Evolutionary conservation across 129 eudicot genomes (phyloP).

Genomic region (Tanacetum coccineum): DNA sequence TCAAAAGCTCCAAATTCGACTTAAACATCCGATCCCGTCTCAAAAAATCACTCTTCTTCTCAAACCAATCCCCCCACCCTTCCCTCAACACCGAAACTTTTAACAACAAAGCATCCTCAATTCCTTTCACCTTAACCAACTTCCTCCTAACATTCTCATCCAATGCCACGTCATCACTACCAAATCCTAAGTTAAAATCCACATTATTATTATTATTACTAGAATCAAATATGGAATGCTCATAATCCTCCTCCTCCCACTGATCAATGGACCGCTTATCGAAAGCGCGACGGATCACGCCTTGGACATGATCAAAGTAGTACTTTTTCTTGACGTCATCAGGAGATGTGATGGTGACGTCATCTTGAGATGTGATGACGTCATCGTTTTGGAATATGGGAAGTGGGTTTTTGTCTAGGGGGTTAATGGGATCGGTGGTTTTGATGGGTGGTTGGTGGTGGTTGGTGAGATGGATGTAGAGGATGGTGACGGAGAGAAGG

Average conservation of each 20-base stretch:
- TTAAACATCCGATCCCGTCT: constrained; percentile 83
- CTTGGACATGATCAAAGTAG: constrained; percentile 64
- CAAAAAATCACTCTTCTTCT: constrained; percentile 81
- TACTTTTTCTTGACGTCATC: constrained; percentile 40
- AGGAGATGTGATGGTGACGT: constrained; percentile 38
- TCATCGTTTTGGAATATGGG: constrained; percentile 33
- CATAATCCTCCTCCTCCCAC: constrained; percentile 50
- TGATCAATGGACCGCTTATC: constrained; percentile 60
- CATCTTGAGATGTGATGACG: constrained; percentile 43
- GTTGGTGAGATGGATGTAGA: constrained; percentile 63
- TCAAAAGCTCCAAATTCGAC: constrained; percentile 75
- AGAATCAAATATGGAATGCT: constrained; percentile 29
- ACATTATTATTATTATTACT: constrained; percentile 25
- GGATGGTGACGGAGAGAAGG: constrained; percentile 78
- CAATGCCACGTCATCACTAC: constrained; percentile 68
- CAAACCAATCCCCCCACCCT: constrained; percentile 98
- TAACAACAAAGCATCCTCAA: constrained; percentile 81
- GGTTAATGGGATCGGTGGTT: constrained; percentile 29
- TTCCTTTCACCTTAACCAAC: constrained; percentile 39
- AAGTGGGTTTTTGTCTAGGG: constrained; percentile 33
- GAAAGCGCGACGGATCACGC: constrained; percentile 59
- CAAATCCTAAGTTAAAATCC: constrained; percentile 41
- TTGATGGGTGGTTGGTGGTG: constrained; percentile 20
- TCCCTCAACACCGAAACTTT: constrained; percentile 68
- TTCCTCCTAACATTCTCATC: constrained; percentile 71